Evolutionary conservation across 2,329 filamentous ascomycete species (phyloP).

Genomic region (Lachnellula arida): DNA sequence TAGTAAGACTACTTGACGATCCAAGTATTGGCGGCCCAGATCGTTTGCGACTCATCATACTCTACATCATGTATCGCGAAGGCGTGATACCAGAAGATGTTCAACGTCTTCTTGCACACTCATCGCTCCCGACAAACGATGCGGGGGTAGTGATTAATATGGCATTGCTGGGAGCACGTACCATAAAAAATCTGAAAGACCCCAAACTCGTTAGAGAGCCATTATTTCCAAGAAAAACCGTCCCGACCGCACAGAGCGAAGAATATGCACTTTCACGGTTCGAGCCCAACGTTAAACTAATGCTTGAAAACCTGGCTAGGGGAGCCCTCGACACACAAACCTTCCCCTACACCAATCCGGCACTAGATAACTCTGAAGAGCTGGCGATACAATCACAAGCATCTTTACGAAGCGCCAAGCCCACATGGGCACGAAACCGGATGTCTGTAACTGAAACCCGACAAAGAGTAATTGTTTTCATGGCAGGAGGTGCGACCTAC

Average conservation of each 20-base stretch:
- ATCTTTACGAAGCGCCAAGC: conserved; percentile 85
- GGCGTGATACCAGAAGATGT: conserved; percentile 82
- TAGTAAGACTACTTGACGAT: conserved; percentile 86
- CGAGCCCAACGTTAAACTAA: conserved; percentile 72
- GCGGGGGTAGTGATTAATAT: conserved; percentile 71
- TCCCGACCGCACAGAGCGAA: conserved; percentile 54
- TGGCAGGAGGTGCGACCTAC: conserved; percentile 93
- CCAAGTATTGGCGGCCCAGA: conserved; percentile 67
- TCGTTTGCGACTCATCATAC: conserved; percentile 75
- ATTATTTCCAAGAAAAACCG: conserved; percentile 66
- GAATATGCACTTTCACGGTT: conserved; percentile 86
- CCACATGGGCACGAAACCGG: conserved; percentile 87
- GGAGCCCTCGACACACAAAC: conserved; percentile 60
- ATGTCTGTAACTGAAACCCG: conserved; percentile 71
- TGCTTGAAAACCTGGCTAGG: conserved; percentile 70
- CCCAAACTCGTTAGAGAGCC: conserved; percentile 59
- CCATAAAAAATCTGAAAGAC: conserved; percentile 72
- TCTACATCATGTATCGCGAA: conserved; percentile 82
- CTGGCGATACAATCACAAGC: conserved; percentile 54
- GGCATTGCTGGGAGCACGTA: conserved; percentile 73
- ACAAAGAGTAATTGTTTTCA: conserved; percentile 87
- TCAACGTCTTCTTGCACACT: conserved; percentile 76
- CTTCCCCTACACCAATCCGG: conserved; percentile 72
- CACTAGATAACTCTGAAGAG: conserved; percentile 57
- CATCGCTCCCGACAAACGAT: conserved; percentile 70